These are phyloP conservation scores for Termitomyces sp. DNA, from an alignment of 768 basidiomycete genomes.

Conservation along the genomic window DNA sequence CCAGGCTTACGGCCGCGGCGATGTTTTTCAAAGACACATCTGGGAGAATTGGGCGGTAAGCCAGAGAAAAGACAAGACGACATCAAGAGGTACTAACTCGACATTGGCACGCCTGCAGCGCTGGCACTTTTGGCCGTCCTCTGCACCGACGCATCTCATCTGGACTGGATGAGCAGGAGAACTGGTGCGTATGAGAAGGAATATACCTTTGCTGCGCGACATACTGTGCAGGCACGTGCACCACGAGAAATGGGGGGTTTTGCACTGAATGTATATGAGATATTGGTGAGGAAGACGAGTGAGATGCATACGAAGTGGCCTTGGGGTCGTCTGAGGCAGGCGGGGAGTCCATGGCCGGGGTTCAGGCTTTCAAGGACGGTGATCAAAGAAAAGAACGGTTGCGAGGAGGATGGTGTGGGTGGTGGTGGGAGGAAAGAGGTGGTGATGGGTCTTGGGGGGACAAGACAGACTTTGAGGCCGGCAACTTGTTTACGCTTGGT, in stretches of 20 bases:
- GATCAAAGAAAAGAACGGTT: slow-evolving; percentile 28
- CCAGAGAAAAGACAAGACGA: slow-evolving; percentile 10
- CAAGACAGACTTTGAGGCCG: slow-evolving; percentile 19
- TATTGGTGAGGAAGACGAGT: not conserved
- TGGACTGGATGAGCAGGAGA: slow-evolving; percentile 27
- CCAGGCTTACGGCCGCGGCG: slow-evolving; percentile 85
- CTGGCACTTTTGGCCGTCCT: slow-evolving; percentile 81
- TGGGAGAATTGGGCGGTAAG: slow-evolving; percentile 24
- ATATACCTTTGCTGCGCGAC: slow-evolving; percentile 75
- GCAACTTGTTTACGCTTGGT: slow-evolving; percentile 33
- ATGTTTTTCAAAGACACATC: slow-evolving; percentile 87
- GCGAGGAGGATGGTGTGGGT: slow-evolving; percentile 6
- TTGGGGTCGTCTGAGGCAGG: slow-evolving; percentile 31
- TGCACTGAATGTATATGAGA: slow-evolving; percentile 18
- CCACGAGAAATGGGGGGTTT: slow-evolving; percentile 51
- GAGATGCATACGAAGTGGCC: slow-evolving; percentile 24
- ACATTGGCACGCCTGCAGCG: slow-evolving; percentile 79
- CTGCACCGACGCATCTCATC: slow-evolving; percentile 93
- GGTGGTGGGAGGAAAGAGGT: slow-evolving; percentile 13
- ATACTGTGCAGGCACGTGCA: slow-evolving; percentile 77
- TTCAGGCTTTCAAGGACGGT: slow-evolving; percentile 42
- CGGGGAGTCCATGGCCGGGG: slow-evolving; percentile 41
- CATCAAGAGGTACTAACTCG: slow-evolving; percentile 47
- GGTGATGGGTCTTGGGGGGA: slow-evolving; percentile 12
- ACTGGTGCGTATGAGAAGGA: slow-evolving; percentile 2